These are phyloP conservation scores for Buddleja alternifolia DNA, from an alignment of 257 asterid genomes.

Conservation along the genomic window DNA sequence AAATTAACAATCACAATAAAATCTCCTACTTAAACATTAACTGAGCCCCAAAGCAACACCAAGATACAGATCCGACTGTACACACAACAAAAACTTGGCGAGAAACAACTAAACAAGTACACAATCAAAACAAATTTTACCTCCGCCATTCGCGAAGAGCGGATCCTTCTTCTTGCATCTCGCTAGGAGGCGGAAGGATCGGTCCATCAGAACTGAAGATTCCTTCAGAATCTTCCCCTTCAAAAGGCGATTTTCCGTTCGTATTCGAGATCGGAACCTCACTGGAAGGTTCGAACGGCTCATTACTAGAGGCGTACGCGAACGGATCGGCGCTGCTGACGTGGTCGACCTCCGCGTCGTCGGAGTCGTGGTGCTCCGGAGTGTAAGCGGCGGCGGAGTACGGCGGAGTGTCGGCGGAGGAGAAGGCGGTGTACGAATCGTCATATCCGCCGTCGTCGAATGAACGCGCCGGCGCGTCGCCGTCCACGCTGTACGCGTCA, in stretches of 20 bases:
- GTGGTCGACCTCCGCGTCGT: conserved; percentile 65
- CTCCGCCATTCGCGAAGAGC: conserved; percentile 94
- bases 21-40: not conserved
- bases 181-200: conserved; percentile 79
- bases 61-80: not conserved
- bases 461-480: conserved; percentile 41
- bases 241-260: conserved; percentile 53
- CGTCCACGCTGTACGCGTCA: conserved; percentile 52
- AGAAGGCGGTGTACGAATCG: conserved; percentile 33
- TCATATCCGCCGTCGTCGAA: conserved; percentile 51
- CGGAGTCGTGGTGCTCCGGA: conserved; percentile 51
- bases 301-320: conserved; percentile 55
- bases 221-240: conserved; percentile 66
- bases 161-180: conserved; percentile 83
- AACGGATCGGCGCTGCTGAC: conserved; percentile 74
- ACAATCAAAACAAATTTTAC: conserved; percentile 41
- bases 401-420: conserved; percentile 46
- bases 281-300: conserved; percentile 44
- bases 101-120: not conserved
- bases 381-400: conserved; percentile 36
- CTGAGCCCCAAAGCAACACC: not conserved
- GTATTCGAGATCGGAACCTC: conserved; percentile 72
- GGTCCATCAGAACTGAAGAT: conserved; percentile 85
- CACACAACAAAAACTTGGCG: not conserved
- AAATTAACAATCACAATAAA: conserved; percentile 3